Evolutionary conservation across 768 basidiomycete genomes (phyloP), one percentile per base, ranked within the genome.

Genomic region (Rossbeevera mucosa): DNA sequence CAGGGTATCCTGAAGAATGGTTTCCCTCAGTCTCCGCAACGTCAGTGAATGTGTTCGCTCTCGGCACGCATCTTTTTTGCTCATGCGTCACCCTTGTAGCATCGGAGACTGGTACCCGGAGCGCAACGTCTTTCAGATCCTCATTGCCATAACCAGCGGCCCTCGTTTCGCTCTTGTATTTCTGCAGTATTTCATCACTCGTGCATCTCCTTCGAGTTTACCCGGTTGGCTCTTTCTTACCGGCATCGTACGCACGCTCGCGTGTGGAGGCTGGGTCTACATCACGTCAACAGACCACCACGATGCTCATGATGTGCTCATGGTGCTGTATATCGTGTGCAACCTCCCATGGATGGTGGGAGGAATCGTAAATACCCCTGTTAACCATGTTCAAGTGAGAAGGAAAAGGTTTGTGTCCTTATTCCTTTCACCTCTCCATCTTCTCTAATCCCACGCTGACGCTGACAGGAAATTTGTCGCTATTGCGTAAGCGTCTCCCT

Each of bases 101-200:
- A 88, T 94, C 49, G 92, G 93, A 3, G 92, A 95, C 72, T 91
- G 89, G 86, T 90, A 86, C 56, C 91, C 90, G 30, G 89, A 94
- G 58, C 76, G 88, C 38, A 90, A 83, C 55, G 65, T 91, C 36
- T 94, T 93, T 60, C 93, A 95, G 57, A 80, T 94, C 30, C 73
- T 94, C 43, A 94, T 95, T 58, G 93, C 92, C 16, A 65, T 94
- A 25, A 90, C 88, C 28, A 83, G 91, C 45, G 89, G 87, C n/a
- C 90, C 89, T 0, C 83, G 91, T 3, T 83, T 91, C 51, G 78
- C 76, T 14, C 75, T 90, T 20, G 79, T 87, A 4, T 71, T 76
- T 22, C 68, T 87, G 40, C 81, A 83, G 56, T 88, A 86, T 61
- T 77, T 80, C 53, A 71, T 86, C 47, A 74, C 81, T 44, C 73